Evolutionary conservation across 768 basidiomycete genomes (phyloP).

Genomic region (Phanerodontia chrysosporium): DNA sequence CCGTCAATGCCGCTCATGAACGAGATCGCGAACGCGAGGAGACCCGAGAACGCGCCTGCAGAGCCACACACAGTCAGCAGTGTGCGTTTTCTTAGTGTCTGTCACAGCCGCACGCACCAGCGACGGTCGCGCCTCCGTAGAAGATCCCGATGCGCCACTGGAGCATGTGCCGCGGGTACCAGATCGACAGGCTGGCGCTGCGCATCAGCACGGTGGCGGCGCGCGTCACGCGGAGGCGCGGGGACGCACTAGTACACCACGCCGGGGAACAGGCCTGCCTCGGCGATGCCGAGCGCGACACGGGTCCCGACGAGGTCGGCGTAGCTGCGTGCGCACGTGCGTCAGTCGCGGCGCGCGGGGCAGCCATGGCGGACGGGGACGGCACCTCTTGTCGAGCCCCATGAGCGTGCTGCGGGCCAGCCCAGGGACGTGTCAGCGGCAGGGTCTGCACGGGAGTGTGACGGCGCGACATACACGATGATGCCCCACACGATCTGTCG

Average conservation of each 20-base stretch:
- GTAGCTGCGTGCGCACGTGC: constrained; percentile 36
- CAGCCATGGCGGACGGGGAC: too few species aligned
- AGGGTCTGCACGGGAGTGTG: background rate
- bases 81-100: background rate
- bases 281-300: constrained; percentile 57
- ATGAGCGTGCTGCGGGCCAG: constrained; percentile 49
- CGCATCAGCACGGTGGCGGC: background rate
- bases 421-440: too few species aligned
- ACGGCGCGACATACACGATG: constrained; percentile 32
- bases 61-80: background rate
- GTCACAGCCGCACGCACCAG: constrained; percentile 11
- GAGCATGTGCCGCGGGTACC: constrained; percentile 27
- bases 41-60: constrained; percentile 24
- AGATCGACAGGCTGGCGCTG: constrained; percentile 19
- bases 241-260: constrained; percentile 60
- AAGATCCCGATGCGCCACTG: constrained; percentile 25
- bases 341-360: background rate
- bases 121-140: constrained; percentile 24
- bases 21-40: constrained; percentile 32
- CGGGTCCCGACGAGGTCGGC: constrained; percentile 57
- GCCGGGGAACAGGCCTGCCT: constrained; percentile 71
- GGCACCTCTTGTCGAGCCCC: constrained; percentile 68
- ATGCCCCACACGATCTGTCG: constrained; percentile 48
- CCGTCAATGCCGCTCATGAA: constrained; percentile 30
- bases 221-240: background rate